Base-by-base conservation (phyloP, 2,329 filamentous ascomycete species). In the Aspergillus udagawae region DNA sequence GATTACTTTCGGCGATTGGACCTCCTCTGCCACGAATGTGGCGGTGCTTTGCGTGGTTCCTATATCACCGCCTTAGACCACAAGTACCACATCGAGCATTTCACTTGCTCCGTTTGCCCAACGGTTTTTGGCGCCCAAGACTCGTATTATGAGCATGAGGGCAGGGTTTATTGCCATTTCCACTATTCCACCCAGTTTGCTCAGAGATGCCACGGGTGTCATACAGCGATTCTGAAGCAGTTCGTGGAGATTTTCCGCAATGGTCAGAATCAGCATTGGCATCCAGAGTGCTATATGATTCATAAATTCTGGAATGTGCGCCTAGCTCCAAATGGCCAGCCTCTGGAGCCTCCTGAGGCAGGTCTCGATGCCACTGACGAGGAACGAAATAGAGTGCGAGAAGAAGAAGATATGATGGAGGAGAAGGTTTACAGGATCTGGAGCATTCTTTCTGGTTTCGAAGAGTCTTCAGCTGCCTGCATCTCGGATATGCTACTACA, bases 221-320 rank as follows among this genome's bases (percentile, higher is more conserved):
- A 96, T 69, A 97, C 93, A 2, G 91, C 94, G 53, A 99, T 99
- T 62, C 81, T 99, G 47, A 99, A 99, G 78, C 94, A 99, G 73
- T 99, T 99, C 73, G 94, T 99, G 60, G 94, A 99, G 75, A 97
- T 99, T 60, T 99, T 92, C 76, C 88, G 94, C 66, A 97, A 97
- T 74, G 93, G 93, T 1, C 90, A 96, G 72, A 97, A 97, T 71
- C 94, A 99, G 70, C 94, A 99, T 73, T 99, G 94, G 94, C 94
- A 99, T 72, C 94, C 94, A 1, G 94, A 99, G 76, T 99, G 94
- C 75, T 99, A 99, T 76, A 99, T 99, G 94, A 99, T 99, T 61
- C 94, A 99, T 79, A 99, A 99, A 70, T 99, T 97, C 76, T 99
- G 94, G 94, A 99, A 97, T 71, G 94, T 99, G 58, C 87, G 94